phyloP scores from a whole-genome alignment of 2,329 filamentous ascomycete species.

The Cadophora malorum region DNA sequence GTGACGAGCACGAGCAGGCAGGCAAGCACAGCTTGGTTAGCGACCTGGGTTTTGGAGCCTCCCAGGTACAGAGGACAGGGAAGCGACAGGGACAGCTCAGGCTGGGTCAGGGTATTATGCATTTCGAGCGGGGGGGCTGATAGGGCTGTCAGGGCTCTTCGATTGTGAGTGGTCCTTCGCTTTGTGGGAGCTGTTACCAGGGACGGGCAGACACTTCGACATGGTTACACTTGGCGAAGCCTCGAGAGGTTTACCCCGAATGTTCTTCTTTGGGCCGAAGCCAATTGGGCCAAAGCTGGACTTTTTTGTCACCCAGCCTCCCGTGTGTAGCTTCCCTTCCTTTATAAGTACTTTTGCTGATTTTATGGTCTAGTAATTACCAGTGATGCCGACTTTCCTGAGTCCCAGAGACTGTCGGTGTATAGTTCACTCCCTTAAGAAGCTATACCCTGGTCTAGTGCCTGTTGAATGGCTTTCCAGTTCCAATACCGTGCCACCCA shows the following conservation, averaged over 20 bases:
- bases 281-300: not conserved
- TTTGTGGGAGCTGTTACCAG: conserved; percentile 4
- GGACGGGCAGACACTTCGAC: not conserved
- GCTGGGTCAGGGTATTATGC: conserved; percentile 9
- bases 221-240: conserved; percentile 11
- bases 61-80: not conserved
- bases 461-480: conserved; percentile 21
- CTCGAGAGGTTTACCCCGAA: not conserved
- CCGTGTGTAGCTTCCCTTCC: not conserved
- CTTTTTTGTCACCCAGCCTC: not conserved
- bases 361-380: no score
- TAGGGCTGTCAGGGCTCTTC: conserved; percentile 1
- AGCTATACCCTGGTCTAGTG: not conserved
- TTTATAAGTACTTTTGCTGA: not conserved
- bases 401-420: not conserved
- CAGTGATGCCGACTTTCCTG: not conserved
- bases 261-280: not conserved
- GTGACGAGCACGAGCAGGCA: conserved; percentile 7
- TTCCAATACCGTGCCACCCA: conserved; percentile 22
- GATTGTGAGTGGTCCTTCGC: not conserved
- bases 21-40: conserved; percentile 5
- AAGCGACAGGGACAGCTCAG: conserved; percentile 10
- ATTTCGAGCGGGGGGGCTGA: not conserved
- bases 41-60: not conserved
- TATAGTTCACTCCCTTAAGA: not conserved